Base-by-base conservation (phyloP, 2,329 filamentous ascomycete genomes). In the Cryoendolithus antarcticus region DNA sequence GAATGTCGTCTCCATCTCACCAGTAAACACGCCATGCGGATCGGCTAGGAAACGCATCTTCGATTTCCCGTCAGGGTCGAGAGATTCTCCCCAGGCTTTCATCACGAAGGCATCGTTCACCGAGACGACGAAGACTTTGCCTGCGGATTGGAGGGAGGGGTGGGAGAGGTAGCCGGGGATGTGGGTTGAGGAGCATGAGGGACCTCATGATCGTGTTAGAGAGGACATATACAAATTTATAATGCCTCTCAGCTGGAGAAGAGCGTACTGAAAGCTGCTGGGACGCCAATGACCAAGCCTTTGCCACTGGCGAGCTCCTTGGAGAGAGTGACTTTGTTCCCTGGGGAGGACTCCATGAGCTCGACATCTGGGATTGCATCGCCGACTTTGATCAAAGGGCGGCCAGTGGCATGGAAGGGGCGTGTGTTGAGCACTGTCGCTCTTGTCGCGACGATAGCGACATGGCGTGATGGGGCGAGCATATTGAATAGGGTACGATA, bases 31-130 rank as follows among this genome's bases (percentile, higher is more conserved):
- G 42, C 77, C 81, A 6, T 75, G 71, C 6, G 86, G 82, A 61
- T 94, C 88, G 37, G 80, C 86, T 32, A 95, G 70, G 71, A 93
- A 94, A 47, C 88, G 86, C 54, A 94, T 80, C 36, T 83, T 83
- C 44, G 80, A 84, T 59, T 77, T 72, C 50, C 75, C 74, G 4
- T 71, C 66, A 8, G 86, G 82, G 61, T 95, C 86, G 32, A 95
- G 71, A 45, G 75, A 69, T 46, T 81, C 74, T 34, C 67, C 78
- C 86, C 88, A 95, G 4, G 86, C 88, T 63, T 93, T 93, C 74
- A 88, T 94, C 83, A 94, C 88, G 60, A 95, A 95, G 12, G 86
- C 76, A 60, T 96, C 89, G 59, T 96, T 96, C 58, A 95, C 88
- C 9, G 83, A 79, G 41, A 96, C 77, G 31, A 96, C 85, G 55